Percentiles rank a stretch among this genome's conserved stretches.
phyloP scores from a whole-genome alignment of 2,329 filamentous ascomycete species.

The Epichloe uncinata region DNA sequence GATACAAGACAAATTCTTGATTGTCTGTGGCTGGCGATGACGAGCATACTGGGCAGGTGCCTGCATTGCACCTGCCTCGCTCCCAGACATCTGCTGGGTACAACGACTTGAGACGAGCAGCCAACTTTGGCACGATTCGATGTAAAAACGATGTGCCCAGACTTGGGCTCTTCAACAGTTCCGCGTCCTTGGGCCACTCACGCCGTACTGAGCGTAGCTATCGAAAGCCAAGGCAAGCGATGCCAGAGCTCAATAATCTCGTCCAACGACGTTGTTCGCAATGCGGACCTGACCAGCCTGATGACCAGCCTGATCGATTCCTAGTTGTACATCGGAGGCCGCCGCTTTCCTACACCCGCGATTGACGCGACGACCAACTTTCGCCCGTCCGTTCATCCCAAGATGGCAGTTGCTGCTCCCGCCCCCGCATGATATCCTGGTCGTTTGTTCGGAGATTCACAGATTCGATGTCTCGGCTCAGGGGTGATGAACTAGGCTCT shows the following conservation, averaged over 20 bases:
- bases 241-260: neutral
- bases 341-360: neutral
- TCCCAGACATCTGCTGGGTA: neutral
- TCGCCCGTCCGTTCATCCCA: neutral
- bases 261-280: neutral
- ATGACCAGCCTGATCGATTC: neutral
- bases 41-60: neutral
- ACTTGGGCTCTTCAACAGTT: neutral
- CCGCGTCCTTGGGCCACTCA: neutral
- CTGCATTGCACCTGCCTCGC: neutral
- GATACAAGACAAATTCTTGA: neutral
- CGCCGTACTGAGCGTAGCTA: neutral
- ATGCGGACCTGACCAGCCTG: neutral
- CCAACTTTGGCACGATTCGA: neutral
- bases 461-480: neutral
- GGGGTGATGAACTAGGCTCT: neutral
- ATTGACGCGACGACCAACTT: neutral
- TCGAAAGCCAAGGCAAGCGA: neutral
- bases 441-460: neutral
- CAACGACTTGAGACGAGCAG: neutral
- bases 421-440: neutral
- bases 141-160: neutral
- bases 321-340: neutral
- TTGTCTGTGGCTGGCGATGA: neutral
- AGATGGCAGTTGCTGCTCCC: neutral